Evolutionary conservation across 441 rosid species (phyloP), one percentile per base, ranked within the genome.

Genomic region (Populus hybrid): DNA sequence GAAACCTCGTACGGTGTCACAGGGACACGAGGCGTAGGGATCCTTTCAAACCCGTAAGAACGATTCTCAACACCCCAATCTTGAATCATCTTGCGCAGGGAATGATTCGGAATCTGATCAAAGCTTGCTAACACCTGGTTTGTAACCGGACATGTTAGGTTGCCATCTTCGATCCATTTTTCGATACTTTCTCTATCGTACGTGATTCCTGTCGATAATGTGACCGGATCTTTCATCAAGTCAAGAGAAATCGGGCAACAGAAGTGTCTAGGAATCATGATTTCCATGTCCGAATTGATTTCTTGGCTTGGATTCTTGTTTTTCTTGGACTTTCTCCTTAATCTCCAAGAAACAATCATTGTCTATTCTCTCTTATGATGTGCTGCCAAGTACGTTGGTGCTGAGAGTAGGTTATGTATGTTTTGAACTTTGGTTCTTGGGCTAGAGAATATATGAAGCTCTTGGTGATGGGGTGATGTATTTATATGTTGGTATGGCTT

Each of bases 131-230:
- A 21, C 5, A 46, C 21, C 69, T 77, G 83, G 35, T 81, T 83
- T 24, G 86, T 83, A 1, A 68, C 77, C 3, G 88, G 83, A 57
- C 85, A 83, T 4, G 83, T 81, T 6, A 21, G 4, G 28, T 83
- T 78, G 8, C 85, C 85, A 1, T 75, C 57, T 69, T 77, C 85
- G 30, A 81, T 73, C 88, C 88, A 85, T 65, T 74, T 82, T 28
- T 85, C 84, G 14, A 85, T 85, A 77, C 78, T 83, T 40, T 77
- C 80, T 7, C 86, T 77, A 30, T 85, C 85, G 68, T 83, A 85
- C 1, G 88, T 85, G 76, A 85, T 81, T 67, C 86, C 83, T 0
- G 86, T 85, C 3, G 50, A 70, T 18, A 83, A 71, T 10, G 73
- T 81, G 7, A 83, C 82, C 7, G 83, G 83, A 69, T 81, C 84